These are phyloP conservation scores for Dorcoceras hygrometricum DNA, from an alignment of 257 asterid species.

Conservation along the genomic window DNA sequence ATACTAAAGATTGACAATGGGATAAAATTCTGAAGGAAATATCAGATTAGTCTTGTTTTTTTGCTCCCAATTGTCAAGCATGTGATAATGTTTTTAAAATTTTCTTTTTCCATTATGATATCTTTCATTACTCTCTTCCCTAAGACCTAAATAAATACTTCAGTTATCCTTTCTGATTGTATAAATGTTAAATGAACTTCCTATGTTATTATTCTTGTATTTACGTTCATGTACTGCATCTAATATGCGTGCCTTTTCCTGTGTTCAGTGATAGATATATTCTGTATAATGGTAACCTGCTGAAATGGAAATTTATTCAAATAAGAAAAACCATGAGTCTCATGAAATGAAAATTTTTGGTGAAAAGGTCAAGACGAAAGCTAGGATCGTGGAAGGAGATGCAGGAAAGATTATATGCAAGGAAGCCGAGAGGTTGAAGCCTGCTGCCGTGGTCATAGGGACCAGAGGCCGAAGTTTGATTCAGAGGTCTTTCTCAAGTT, in stretches of 20 bases:
- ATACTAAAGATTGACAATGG: neutral
- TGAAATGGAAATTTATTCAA: neutral
- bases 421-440: constrained; percentile 89
- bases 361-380: constrained; percentile 60
- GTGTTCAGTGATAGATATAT: too few species aligned
- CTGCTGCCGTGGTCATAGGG: constrained; percentile 90
- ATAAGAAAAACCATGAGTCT: neutral
- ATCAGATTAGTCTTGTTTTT: neutral
- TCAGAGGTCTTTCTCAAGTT: constrained; percentile 43
- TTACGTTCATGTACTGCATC: too few species aligned
- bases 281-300: neutral
- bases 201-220: too few species aligned
- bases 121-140: neutral
- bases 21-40: neutral
- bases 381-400: constrained; percentile 96
- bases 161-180: neutral
- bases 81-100: neutral
- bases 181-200: too few species aligned
- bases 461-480: constrained; percentile 81
- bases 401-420: constrained; percentile 84
- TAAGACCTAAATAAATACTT: too few species aligned
- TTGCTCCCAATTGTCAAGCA: neutral
- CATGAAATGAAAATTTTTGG: neutral
- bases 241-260: too few species aligned
- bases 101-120: neutral